Evolutionary conservation across 2,329 filamentous ascomycete genomes (phyloP).

Genomic region (Phyllosticta ampelicida): DNA sequence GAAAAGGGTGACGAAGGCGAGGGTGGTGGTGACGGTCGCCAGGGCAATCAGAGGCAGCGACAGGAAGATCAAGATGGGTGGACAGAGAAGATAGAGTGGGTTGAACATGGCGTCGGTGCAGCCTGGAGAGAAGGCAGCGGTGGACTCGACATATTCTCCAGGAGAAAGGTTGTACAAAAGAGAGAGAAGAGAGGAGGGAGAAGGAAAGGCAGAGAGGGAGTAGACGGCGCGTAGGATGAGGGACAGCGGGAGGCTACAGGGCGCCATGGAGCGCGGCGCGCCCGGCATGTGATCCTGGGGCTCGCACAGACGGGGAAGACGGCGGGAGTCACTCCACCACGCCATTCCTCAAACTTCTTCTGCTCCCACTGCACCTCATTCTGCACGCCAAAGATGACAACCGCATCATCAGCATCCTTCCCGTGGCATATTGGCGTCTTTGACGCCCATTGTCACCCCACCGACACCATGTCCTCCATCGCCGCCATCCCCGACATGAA

Average conservation of each 20-base stretch:
- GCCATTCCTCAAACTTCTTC: not conserved
- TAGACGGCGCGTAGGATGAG: too few species aligned
- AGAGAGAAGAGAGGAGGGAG: not conserved
- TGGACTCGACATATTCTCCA: constrained; percentile 1
- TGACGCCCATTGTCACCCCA: constrained; percentile 78
- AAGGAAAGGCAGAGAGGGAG: not conserved
- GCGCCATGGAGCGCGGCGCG: not conserved
- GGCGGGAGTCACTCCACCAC: not conserved
- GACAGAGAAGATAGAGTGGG: constrained; percentile 23
- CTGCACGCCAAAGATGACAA: not conserved
- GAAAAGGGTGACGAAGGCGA: constrained; percentile 28
- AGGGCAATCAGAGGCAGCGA: constrained; percentile 30
- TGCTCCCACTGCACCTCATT: not conserved
- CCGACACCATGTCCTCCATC: constrained; percentile 59
- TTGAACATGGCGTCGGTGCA: constrained; percentile 7
- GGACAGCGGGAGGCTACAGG: not conserved
- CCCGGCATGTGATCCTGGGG: constrained; percentile 6
- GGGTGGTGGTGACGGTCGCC: constrained; percentile 27
- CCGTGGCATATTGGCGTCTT: constrained; percentile 63
- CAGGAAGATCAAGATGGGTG: constrained; percentile 26
- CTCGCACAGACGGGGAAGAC: not conserved
- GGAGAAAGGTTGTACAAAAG: not conserved
- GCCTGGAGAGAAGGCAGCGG: not conserved
- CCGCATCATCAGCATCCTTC: constrained; percentile 24
- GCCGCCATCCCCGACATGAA: constrained; percentile 53